Conservation (phyloP, 2,329 filamentous ascomycete genomes). For the Exophiala lecanii-corni region DNA sequence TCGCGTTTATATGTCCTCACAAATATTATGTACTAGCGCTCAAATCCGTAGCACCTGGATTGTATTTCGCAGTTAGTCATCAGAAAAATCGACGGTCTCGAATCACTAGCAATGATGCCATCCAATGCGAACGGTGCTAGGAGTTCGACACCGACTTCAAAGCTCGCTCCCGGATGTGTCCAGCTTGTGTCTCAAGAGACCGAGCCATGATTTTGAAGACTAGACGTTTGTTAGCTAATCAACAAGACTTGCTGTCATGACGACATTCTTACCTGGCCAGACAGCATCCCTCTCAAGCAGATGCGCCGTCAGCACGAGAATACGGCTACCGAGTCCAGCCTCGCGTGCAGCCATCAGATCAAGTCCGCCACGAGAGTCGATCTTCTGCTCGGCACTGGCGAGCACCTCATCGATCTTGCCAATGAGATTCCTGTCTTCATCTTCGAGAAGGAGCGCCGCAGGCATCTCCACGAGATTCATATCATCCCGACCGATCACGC, state of each 20-base stretch:
- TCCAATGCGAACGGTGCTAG: constrained; percentile 12
- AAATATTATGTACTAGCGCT: constrained; percentile 17
- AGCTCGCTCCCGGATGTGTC: constrained; percentile 58
- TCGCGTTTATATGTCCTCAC: constrained; percentile 19
- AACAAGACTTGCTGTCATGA: constrained; percentile 18
- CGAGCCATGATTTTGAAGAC: constrained; percentile 67
- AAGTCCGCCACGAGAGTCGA: constrained; percentile 28
- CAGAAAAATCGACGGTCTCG: too few relatives aligned
- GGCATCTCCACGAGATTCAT: constrained; percentile 76
- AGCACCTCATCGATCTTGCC: constrained; percentile 78
- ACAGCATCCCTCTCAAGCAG: constrained; percentile 85
- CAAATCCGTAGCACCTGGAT: too few relatives aligned
- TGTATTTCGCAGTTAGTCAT: too few relatives aligned
- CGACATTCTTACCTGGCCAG: constrained; percentile 75
- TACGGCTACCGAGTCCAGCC: constrained; percentile 76
- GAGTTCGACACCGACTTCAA: constrained; percentile 39
- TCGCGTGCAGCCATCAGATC: constrained; percentile 39
- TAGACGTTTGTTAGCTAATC: constrained; percentile 29
- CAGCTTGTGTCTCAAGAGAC: constrained; percentile 60
- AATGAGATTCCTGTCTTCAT: constrained; percentile 83
- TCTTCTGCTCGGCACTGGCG: constrained; percentile 68
- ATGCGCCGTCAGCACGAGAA: constrained; percentile 77
- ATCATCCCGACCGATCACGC: constrained; percentile 76
- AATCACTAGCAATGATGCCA: too few relatives aligned
- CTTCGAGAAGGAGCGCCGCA: constrained; percentile 83